A percentile compares a stretch with the other conserved stretches of the same genome.
Conservation (phyloP, 2,329 filamentous ascomycete genomes). For the Arthrobotrys musiformis region DNA sequence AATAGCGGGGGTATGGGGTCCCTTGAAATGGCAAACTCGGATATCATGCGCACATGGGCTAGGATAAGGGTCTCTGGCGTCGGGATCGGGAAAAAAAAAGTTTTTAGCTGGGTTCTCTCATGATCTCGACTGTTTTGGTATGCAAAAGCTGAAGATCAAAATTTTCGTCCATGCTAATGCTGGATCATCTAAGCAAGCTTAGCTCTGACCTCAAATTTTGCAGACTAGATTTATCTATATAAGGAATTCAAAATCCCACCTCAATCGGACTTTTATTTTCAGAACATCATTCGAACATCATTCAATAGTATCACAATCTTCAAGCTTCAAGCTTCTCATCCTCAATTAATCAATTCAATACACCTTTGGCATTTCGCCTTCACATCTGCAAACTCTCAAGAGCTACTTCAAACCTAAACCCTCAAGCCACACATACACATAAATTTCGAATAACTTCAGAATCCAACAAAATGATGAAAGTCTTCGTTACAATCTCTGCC, state of each 20-base stretch:
- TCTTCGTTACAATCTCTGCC: slow-evolving; percentile 42
- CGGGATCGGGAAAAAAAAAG: slow-evolving; percentile 54
- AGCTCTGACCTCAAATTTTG: background rate
- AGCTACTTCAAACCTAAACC: background rate
- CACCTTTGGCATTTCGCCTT: background rate
- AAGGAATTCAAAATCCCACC: slow-evolving; percentile 27
- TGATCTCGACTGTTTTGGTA: slow-evolving; percentile 11
- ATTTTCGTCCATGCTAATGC: slow-evolving; percentile 25
- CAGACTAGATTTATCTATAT: slow-evolving; percentile 33
- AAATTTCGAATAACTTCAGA: background rate
- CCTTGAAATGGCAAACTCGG: slow-evolving; percentile 45
- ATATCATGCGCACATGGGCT: slow-evolving; percentile 6
- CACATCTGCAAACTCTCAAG: background rate
- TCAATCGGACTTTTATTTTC: slow-evolving; percentile 19
- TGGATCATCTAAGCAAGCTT: no score
- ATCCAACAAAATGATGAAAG: slow-evolving; percentile 43
- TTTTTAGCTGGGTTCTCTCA: slow-evolving; percentile 22
- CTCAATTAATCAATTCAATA: background rate
- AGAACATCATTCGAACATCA: slow-evolving; percentile 38
- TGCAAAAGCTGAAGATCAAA: slow-evolving; percentile 14
- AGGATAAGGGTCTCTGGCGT: slow-evolving; percentile 21
- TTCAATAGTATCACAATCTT: slow-evolving; percentile 21
- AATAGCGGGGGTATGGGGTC: background rate
- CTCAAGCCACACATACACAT: background rate
- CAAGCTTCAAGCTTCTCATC: slow-evolving; percentile 14